Conservation (phyloP, 768 basidiomycete species). For the Mycena metata region DNA sequence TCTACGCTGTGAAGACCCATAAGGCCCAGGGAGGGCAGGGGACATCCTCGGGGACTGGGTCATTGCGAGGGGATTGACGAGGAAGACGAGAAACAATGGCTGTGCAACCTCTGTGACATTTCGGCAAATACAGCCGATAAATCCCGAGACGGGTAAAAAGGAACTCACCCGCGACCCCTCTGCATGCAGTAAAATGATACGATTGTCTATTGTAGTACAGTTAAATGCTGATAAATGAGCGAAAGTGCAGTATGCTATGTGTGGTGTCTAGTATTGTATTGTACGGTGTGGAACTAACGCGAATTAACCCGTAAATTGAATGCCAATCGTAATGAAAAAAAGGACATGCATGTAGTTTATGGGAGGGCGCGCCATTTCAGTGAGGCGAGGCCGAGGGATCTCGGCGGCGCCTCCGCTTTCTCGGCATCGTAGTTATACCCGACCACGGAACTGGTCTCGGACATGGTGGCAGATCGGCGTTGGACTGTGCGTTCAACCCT, state of each 20-base stretch:
- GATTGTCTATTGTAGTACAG: slow-evolving; percentile 15
- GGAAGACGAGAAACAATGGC: neutral
- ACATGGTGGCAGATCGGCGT: slow-evolving; percentile 11
- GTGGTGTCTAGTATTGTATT: neutral
- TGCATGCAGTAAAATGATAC: neutral
- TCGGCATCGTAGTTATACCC: neutral
- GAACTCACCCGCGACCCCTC: neutral
- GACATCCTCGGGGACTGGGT: neutral
- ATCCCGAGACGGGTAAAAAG: neutral
- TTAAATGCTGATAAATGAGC: neutral
- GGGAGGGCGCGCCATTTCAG: slow-evolving; percentile 16
- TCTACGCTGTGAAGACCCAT: neutral
- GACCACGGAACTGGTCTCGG: neutral
- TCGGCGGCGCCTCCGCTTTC: neutral
- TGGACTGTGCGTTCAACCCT: slow-evolving; percentile 14
- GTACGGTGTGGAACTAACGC: neutral
- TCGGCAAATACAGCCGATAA: neutral
- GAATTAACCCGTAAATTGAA: neutral
- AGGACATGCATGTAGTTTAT: neutral
- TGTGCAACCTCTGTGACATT: neutral
- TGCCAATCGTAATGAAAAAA: neutral
- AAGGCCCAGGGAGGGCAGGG: neutral
- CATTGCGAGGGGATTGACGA: neutral
- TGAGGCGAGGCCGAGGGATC: neutral
- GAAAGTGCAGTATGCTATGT: neutral